A percentile compares a stretch with the other conserved stretches of the same genome.
Evolutionary conservation across 176 grass and related monocot species (phyloP).

Genomic region (Oryza meridionalis): DNA sequence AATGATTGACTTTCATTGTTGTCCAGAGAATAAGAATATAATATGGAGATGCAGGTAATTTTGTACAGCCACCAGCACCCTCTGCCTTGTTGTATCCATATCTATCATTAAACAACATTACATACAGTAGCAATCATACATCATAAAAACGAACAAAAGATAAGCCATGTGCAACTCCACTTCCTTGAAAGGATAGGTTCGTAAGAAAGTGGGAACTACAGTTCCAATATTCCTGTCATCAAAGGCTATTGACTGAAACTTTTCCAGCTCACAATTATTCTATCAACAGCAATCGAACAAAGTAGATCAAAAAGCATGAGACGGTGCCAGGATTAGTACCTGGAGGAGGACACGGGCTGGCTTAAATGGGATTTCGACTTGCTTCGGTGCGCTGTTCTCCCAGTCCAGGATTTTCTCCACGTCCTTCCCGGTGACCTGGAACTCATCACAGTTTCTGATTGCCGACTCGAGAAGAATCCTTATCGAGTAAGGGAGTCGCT

Average conservation of each 20-base stretch:
- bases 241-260: slow-evolving; percentile 48
- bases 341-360: slow-evolving; percentile 96
- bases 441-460: slow-evolving; percentile 94
- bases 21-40: background rate
- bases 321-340: slow-evolving; percentile 35
- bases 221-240: slow-evolving; percentile 40
- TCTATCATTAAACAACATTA: slow-evolving; percentile 31
- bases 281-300: slow-evolving; percentile 16
- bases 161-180: slow-evolving; percentile 31
- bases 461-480: slow-evolving; percentile 95
- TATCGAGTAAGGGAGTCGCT: slow-evolving; percentile 90
- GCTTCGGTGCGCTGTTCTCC: slow-evolving; percentile 87
- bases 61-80: slow-evolving; percentile 33
- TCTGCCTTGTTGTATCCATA: background rate
- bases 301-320: slow-evolving; percentile 9
- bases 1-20: slow-evolving; percentile 18
- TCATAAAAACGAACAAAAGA: slow-evolving; percentile 14
- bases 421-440: slow-evolving; percentile 89
- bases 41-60: slow-evolving; percentile 5
- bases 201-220: slow-evolving; percentile 30
- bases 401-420: slow-evolving; percentile 96
- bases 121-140: slow-evolving; percentile 33
- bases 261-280: slow-evolving; percentile 42
- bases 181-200: slow-evolving; percentile 38
- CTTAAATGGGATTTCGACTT: slow-evolving; percentile 95